phyloP scores from a whole-genome alignment of 192 early-diverging fungal genomes.

The Coemansia sp. region DNA sequence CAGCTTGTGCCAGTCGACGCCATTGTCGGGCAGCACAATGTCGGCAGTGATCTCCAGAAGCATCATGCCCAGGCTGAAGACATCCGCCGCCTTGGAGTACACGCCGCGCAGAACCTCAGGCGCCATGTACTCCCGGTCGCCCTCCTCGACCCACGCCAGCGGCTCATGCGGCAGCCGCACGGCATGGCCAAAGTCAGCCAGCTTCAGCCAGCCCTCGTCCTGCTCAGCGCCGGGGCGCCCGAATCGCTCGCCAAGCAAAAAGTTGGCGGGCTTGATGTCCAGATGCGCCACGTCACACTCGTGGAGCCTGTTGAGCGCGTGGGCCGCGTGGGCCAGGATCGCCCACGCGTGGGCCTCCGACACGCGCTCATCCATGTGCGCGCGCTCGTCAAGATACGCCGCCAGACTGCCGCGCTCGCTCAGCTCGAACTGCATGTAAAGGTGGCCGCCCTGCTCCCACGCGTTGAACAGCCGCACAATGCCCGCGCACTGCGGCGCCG shows the following conservation, averaged over 20 bases:
- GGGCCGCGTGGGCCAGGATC: conserved; percentile 47
- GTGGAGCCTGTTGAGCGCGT: conserved; percentile 76
- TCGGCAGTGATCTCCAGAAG: conserved; percentile 84
- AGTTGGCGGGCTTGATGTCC: conserved; percentile 89
- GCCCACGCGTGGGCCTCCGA: conserved; percentile 74
- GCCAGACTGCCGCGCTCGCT: conserved; percentile 74
- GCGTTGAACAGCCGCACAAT: conserved; percentile 75
- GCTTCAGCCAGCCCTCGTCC: conserved; percentile 67
- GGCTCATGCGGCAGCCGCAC: conserved; percentile 28
- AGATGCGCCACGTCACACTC: conserved; percentile 72
- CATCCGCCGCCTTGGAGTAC: conserved; percentile 79
- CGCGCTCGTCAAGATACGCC: conserved; percentile 32
- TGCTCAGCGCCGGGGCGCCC: conserved; percentile 28
- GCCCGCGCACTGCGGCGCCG: conserved; percentile 57
- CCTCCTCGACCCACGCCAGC: conserved; percentile 61
- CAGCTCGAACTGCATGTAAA: conserved; percentile 89
- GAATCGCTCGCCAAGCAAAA: conserved; percentile 61
- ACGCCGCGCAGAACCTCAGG: conserved; percentile 73
- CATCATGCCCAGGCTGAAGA: conserved; percentile 93
- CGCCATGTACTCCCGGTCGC: conserved; percentile 92
- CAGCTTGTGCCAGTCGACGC: conserved; percentile 82
- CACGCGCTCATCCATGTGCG: conserved; percentile 54
- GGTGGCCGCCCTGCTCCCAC: conserved; percentile 88
- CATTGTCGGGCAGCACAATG: conserved; percentile 87
- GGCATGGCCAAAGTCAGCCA: conserved; percentile 92